Evolutionary conservation across 495 filamentous ascomycete species (phyloP).

Genomic region (Penicillium riverlandense): DNA sequence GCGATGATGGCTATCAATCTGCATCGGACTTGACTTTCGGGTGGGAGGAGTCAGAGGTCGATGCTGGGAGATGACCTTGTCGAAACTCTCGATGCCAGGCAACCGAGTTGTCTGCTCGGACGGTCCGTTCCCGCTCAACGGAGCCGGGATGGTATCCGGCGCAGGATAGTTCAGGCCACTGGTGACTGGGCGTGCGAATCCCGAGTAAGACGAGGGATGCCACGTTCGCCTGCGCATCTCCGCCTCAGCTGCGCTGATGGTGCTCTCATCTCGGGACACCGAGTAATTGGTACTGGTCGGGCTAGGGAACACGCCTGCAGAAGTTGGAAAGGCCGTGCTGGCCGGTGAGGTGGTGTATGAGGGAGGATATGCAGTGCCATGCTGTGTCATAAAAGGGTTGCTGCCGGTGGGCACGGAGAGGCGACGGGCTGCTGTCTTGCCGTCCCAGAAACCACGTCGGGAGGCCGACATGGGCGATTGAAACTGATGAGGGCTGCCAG

Average conservation of each 20-base stretch:
- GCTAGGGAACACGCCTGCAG: conserved; percentile 13
- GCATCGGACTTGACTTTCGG: conserved; percentile 61
- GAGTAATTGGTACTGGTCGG: conserved; percentile 55
- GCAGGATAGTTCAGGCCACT: conserved; percentile 56
- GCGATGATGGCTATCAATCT: conserved; percentile 47
- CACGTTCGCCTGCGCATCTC: conserved; percentile 80
- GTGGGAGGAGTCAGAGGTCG: conserved; percentile 56
- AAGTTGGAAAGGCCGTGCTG: conserved; percentile 59
- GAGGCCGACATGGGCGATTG: conserved; percentile 63
- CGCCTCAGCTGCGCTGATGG: conserved; percentile 55
- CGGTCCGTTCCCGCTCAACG: conserved; percentile 40
- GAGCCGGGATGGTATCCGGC: conserved; percentile 47
- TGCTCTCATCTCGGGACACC: conserved; percentile 58
- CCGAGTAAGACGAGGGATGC: conserved; percentile 71
- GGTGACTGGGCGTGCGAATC: conserved; percentile 52
- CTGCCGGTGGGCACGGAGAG: conserved; percentile 73
- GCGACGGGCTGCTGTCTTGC: conserved; percentile 63
- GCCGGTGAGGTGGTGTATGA: conserved; percentile 45
- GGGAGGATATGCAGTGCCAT: conserved; percentile 46
- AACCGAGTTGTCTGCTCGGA: conserved; percentile 54
- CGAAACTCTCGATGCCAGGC: conserved; percentile 88
- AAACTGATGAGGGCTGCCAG: conserved; percentile 64
- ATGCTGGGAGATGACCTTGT: conserved; percentile 52
- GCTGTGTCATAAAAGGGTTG: conserved; percentile 67
- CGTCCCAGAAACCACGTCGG: conserved; percentile 63